A percentile compares a stretch with the other conserved stretches of the same genome.
phyloP scores from a whole-genome alignment of 2,329 filamentous ascomycete genomes.

The Sporothrix euskadiensis region DNA sequence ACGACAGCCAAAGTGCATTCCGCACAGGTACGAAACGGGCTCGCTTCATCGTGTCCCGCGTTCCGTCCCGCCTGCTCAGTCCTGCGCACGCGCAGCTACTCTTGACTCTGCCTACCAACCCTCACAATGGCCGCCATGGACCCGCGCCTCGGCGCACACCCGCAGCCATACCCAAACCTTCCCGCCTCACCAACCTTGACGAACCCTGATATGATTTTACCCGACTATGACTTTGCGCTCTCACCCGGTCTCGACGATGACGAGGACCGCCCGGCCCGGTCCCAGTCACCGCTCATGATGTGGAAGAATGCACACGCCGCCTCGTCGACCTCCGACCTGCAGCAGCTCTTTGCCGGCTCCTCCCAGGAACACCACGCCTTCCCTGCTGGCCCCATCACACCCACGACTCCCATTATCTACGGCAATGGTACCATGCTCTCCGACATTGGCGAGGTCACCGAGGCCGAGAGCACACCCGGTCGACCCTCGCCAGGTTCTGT shows the following conservation, averaged over 20 bases:
- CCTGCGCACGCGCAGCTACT: not conserved
- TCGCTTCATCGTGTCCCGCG: conserved; percentile 14
- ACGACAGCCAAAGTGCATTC: not conserved
- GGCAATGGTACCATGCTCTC: conserved; percentile 69
- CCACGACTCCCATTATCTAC: conserved; percentile 66
- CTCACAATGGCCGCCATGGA: conserved; percentile 32
- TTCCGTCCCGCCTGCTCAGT: conserved; percentile 8
- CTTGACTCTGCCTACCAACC: not conserved
- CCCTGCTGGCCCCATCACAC: conserved; percentile 49
- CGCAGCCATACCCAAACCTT: conserved; percentile 48
- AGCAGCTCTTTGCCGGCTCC: conserved; percentile 49
- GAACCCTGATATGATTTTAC: conserved; percentile 93
- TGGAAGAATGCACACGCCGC: conserved; percentile 51
- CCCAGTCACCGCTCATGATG: conserved; percentile 53
- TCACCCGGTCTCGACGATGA: conserved; percentile 54
- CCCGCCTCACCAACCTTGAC: conserved; percentile 83
- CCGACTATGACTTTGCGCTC: conserved; percentile 64
- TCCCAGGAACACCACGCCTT: conserved; percentile 42
- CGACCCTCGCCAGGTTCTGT: conserved; percentile 37
- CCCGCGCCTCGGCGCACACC: conserved; percentile 36
- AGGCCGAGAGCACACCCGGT: conserved; percentile 53
- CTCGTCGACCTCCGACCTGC: conserved; percentile 39
- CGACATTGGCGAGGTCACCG: conserved; percentile 61
- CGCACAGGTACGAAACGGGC: not conserved
- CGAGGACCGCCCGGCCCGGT: conserved; percentile 42